Evolutionary conservation across 345 rosid species (phyloP).

Genomic region (Salix udensis): DNA sequence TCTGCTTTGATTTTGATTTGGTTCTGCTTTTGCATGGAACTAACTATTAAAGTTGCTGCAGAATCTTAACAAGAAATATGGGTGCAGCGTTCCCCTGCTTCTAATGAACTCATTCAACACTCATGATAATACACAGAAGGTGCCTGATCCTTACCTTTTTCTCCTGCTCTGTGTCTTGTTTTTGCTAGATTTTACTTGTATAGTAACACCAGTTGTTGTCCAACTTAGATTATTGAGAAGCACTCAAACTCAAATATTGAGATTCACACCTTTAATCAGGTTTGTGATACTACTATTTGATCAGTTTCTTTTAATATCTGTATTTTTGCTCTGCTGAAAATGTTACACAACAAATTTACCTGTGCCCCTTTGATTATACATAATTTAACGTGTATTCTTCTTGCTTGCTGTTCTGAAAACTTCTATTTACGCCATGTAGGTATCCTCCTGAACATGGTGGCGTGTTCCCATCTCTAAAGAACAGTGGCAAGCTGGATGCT

Average conservation of each 20-base stretch:
- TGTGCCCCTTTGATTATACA: not conserved
- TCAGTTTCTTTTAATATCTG: not conserved
- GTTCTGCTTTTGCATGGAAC: not conserved
- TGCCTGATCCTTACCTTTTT: constrained; percentile 13
- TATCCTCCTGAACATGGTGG: constrained; percentile 98
- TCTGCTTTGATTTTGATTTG: not conserved
- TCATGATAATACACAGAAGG: constrained; percentile 91
- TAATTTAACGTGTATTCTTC: not conserved
- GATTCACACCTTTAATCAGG: constrained; percentile 97
- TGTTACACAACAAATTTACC: constrained; percentile 7
- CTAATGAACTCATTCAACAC: constrained; percentile 98
- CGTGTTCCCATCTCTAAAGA: too few relatives aligned
- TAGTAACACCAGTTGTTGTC: constrained; percentile 9
- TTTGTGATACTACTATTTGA: constrained; percentile 22
- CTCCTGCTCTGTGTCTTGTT: constrained; percentile 1
- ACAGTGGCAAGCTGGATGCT: constrained; percentile 87
- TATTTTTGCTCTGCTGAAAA: not conserved
- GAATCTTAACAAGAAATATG: constrained; percentile 83
- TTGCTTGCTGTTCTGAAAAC: not conserved
- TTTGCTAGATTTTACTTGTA: not conserved
- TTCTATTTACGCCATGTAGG: constrained; percentile 41
- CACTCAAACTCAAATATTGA: constrained; percentile 68
- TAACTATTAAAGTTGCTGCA: constrained; percentile 23
- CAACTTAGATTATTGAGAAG: constrained; percentile 73
- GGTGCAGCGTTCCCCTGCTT: constrained; percentile 87